Evolutionary conservation across 2,329 filamentous ascomycete genomes (phyloP), one percentile per base, ranked within the genome.

Genomic region (Elsinoe batatas): DNA sequence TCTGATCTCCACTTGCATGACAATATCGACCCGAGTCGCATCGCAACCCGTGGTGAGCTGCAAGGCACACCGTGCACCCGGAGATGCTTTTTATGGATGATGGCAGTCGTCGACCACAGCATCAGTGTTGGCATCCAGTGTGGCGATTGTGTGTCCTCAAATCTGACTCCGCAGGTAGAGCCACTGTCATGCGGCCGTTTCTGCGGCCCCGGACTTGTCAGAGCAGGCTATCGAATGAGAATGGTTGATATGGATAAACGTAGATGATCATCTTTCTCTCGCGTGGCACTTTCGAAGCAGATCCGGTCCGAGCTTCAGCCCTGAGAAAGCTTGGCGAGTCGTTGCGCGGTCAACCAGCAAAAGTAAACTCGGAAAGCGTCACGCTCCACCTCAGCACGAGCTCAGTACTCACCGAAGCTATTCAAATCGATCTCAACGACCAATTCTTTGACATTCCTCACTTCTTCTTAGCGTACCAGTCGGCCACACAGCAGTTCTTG

Each of bases 401-500:
- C 26, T 30, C 26, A 30, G 7, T 3, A 5, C 26, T 30, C 26
- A 30, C 7, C 8, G 26, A 5, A 30, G 47, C 32, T 12, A 38
- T 51, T 51, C 32, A 51, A 20, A 37, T 20, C 32, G 6, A 26
- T 10, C 12, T 36, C 47, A 15, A 51, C 26, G 32, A 35, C 32
- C 32, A 35, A 17, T 51, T 15, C 32, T 51, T 51, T 35, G 32
- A 38, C 47, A 51, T 51, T 51, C 47, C 47, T 38, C 47, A 30
- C 8, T 10, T 38, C 47, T 51, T 51, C 47, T 51, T 36, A 51
- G 47, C 47, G 35, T 38, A 51, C 47, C 47, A 33, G 37, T 12
- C 13, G 47, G 35, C 22, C 18, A 17, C 56, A 22, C 49, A 47
- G 40, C 56, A 56, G 35, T 59, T 56, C 58, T 56, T 17, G 18